phyloP scores from a whole-genome alignment of 2,329 filamentous ascomycete genomes.

The Colletotrichum destructivum region DNA sequence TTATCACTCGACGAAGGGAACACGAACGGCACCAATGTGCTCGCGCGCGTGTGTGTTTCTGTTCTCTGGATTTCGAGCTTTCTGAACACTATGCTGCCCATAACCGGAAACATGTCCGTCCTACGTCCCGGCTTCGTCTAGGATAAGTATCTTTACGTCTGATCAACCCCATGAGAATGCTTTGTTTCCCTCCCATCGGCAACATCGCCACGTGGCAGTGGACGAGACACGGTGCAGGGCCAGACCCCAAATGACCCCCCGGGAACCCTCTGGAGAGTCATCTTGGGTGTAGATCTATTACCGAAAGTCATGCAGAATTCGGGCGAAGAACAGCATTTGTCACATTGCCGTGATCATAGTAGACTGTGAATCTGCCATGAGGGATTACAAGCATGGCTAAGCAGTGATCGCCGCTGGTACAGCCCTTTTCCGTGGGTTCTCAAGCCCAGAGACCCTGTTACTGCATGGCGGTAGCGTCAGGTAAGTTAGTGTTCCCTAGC shows the following conservation, averaged over 20 bases:
- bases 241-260: too few relatives aligned
- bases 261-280: neutral
- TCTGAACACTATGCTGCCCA: neutral
- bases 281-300: neutral
- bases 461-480: slow-evolving; percentile 2
- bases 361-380: neutral
- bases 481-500: slow-evolving; percentile 9
- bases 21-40: too few relatives aligned
- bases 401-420: neutral
- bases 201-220: neutral
- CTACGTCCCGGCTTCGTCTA: neutral
- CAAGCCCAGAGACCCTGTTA: slow-evolving; percentile 31
- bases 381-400: neutral
- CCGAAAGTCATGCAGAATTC: neutral
- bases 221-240: neutral
- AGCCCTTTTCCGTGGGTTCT: slow-evolving; percentile 25
- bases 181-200: neutral
- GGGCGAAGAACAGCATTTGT: neutral
- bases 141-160: neutral
- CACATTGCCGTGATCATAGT: neutral
- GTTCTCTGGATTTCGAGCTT: neutral
- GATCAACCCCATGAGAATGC: neutral
- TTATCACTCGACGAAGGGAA: neutral
- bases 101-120: slow-evolving; percentile 19
- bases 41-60: too few relatives aligned